phyloP scores from a whole-genome alignment of 106 monocot species.

The Alisma plantagoaquatica region DNA sequence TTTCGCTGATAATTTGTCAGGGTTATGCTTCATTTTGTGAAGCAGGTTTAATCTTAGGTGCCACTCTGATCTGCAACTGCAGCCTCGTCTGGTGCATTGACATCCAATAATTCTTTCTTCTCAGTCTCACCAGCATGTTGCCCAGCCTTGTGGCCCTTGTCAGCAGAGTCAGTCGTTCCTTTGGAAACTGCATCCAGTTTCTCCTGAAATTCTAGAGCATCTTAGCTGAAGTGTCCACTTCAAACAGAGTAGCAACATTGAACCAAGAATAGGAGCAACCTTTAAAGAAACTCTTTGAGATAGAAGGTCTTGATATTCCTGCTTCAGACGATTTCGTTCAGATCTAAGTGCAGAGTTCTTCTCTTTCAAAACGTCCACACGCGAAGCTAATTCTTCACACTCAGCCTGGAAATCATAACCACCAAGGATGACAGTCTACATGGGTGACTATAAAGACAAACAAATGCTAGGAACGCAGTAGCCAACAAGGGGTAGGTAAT shows the following conservation, averaged over 20 bases:
- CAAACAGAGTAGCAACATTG: not conserved
- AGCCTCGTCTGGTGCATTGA: not conserved
- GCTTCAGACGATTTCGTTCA: conserved; percentile 15
- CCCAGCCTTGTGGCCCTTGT: conserved; percentile 9
- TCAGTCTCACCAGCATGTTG: conserved; percentile 2
- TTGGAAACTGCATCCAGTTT: not conserved
- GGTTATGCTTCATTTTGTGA: conserved; percentile 8
- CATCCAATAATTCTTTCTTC: not conserved
- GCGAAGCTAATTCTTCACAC: conserved; percentile 69
- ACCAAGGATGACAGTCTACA: too few relatives aligned
- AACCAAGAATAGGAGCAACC: not conserved
- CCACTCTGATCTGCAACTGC: conserved; percentile 7
- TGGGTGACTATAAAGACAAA: too few relatives aligned
- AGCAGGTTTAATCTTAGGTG: conserved; percentile 2
- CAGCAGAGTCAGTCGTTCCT: conserved; percentile 1
- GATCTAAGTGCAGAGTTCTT: conserved; percentile 57
- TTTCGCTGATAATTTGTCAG: conserved; percentile 15
- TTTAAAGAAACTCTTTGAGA: conserved; percentile 20
- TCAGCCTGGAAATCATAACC: conserved; percentile 51
- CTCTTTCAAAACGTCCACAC: conserved; percentile 51
- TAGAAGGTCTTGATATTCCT: conserved; percentile 19
- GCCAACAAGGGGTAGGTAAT: too few relatives aligned
- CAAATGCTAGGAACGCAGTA: too few relatives aligned
- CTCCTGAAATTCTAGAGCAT: conserved; percentile 12
- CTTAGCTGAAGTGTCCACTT: not conserved